Evolutionary conservation across 1,284 basidiomycete species (phyloP).

Genomic region (Pyrrhoderma noxium): DNA sequence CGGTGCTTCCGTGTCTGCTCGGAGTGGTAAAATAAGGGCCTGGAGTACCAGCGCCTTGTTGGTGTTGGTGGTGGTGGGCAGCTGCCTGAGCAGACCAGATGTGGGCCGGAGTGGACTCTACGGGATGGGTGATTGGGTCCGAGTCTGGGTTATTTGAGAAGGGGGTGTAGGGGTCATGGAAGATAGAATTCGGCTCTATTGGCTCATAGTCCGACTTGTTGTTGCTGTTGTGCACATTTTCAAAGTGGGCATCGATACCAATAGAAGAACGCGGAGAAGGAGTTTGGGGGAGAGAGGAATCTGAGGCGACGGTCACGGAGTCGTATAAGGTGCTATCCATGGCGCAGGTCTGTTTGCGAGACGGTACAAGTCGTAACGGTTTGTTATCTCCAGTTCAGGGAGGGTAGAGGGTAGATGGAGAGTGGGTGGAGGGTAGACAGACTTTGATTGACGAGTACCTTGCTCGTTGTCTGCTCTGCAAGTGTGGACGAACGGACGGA

Average conservation of each 20-base stretch:
- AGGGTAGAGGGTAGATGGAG: background rate
- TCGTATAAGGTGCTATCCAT: constrained; percentile 61
- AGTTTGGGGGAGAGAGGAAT: constrained; percentile 60
- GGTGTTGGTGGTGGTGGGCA: constrained; percentile 14
- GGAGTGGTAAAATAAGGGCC: too few species aligned
- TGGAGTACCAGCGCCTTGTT: too few species aligned
- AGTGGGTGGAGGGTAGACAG: too few species aligned
- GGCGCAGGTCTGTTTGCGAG: too few species aligned
- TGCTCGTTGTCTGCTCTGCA: too few species aligned
- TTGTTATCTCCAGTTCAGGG: background rate
- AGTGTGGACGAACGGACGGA: too few species aligned
- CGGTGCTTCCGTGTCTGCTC: constrained; percentile 28
- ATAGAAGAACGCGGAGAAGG: constrained; percentile 48
- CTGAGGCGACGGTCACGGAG: constrained; percentile 53
- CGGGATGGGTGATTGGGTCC: constrained; percentile 30
- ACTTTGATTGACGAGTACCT: too few species aligned
- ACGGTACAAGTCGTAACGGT: too few species aligned
- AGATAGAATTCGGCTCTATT: constrained; percentile 38
- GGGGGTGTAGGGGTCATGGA: constrained; percentile 34
- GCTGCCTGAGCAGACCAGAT: constrained; percentile 29
- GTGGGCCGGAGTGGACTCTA: constrained; percentile 21
- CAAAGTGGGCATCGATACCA: constrained; percentile 32
- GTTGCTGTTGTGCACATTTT: constrained; percentile 32
- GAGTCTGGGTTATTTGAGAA: constrained; percentile 33
- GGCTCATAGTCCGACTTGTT: constrained; percentile 37